phyloP scores from a whole-genome alignment of 2,329 filamentous ascomycete genomes.

The Berkeleyomyces rouxiae region DNA sequence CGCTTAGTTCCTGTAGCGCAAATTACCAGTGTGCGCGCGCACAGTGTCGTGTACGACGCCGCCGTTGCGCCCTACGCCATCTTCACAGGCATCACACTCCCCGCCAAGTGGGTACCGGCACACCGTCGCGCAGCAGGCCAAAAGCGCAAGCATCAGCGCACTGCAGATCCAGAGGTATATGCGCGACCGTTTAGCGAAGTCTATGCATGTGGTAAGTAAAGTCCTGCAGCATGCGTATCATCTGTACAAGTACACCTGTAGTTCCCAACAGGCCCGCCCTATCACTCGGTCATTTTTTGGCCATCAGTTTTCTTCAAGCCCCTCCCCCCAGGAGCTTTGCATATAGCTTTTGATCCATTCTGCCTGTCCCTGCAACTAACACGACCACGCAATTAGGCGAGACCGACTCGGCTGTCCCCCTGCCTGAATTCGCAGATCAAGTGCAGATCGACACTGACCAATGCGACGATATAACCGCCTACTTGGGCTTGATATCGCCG shows the following conservation, averaged over 20 bases:
- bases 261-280: too few species aligned
- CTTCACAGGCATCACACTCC: constrained; percentile 74
- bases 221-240: too few species aligned
- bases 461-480: constrained; percentile 74
- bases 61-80: constrained; percentile 57
- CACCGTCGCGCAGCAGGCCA: constrained; percentile 31
- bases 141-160: constrained; percentile 38
- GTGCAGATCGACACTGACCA: constrained; percentile 59
- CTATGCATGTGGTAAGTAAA: constrained; percentile 63
- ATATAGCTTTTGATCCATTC: not conserved
- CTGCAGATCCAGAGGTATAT: constrained; percentile 82
- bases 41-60: constrained; percentile 48
- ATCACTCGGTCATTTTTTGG: too few species aligned
- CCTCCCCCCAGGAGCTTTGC: not conserved
- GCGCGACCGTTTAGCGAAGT: constrained; percentile 75
- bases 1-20: constrained; percentile 39
- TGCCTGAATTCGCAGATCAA: constrained; percentile 59
- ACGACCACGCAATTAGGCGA: constrained; percentile 32
- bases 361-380: not conserved
- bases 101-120: constrained; percentile 41
- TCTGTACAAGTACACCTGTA: too few species aligned
- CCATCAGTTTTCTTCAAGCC: too few species aligned
- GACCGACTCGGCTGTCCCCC: constrained; percentile 55
- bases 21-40: constrained; percentile 42
- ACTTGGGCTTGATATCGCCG: constrained; percentile 51